Evolutionary conservation across 75 land plant genomes (phyloP).

Genomic region (Sequoia sempervirens): DNA sequence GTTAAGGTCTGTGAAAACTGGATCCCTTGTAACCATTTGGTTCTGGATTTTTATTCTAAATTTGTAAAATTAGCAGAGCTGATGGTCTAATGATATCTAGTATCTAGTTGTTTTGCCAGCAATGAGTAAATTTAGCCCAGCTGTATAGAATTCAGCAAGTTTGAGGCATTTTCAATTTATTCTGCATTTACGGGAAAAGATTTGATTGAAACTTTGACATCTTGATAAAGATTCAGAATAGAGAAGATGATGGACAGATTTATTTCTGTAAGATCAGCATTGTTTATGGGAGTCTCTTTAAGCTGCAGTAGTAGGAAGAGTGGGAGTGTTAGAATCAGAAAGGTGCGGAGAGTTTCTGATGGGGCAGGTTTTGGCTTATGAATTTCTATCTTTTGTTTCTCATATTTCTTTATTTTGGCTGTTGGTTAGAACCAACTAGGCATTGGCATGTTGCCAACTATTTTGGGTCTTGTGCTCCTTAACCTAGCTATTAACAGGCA

Average conservation of each 20-base stretch:
- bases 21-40: not conserved
- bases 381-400: not conserved
- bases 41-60: not conserved
- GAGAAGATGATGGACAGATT: not conserved
- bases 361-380: not conserved
- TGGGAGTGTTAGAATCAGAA: not conserved
- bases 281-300: not conserved
- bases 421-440: not conserved
- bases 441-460: not conserved
- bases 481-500: not conserved
- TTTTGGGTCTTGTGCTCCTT: not conserved
- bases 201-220: not conserved
- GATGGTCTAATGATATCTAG: not conserved
- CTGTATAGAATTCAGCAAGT: not conserved
- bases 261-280: not conserved
- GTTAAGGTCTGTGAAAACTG: not conserved
- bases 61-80: not conserved
- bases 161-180: not conserved
- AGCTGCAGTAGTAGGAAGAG: not conserved
- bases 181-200: not conserved
- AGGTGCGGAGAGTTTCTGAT: not conserved
- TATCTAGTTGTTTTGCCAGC: not conserved
- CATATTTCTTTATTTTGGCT: not conserved
- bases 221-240: not conserved
- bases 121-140: not conserved